Evolutionary conservation across 495 filamentous ascomycete genomes (phyloP).

Genomic region (Penicillium coffeae): DNA sequence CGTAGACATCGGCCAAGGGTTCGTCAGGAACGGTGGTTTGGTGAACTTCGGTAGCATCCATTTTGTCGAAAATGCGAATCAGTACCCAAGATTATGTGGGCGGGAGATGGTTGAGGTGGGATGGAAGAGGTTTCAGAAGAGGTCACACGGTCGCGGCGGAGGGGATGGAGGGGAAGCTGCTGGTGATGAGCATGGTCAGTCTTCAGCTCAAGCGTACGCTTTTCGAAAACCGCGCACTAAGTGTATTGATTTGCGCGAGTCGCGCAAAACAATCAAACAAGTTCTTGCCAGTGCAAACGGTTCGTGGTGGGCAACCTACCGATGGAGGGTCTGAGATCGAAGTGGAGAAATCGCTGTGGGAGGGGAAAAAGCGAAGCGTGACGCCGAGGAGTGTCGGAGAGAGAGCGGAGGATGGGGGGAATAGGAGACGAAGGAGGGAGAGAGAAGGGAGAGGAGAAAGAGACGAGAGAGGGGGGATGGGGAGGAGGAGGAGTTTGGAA

Average conservation of each 20-base stretch:
- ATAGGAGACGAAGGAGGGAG: constrained; percentile 18
- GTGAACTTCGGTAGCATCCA: constrained; percentile 48
- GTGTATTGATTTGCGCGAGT: neutral
- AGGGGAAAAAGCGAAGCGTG: constrained; percentile 17
- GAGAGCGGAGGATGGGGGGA: constrained; percentile 16
- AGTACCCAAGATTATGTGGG: constrained; percentile 1
- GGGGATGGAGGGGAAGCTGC: constrained; percentile 14
- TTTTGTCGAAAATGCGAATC: constrained; percentile 19
- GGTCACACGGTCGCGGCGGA: constrained; percentile 21
- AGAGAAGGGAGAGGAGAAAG: constrained; percentile 20
- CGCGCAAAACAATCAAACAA: neutral
- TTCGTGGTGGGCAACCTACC: constrained; percentile 13
- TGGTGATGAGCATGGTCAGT: constrained; percentile 9
- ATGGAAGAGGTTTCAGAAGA: constrained; percentile 10
- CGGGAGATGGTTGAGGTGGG: constrained; percentile 4
- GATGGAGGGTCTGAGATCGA: constrained; percentile 20
- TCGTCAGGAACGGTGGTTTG: constrained; percentile 40
- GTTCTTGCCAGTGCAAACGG: neutral
- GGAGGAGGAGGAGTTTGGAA: constrained; percentile 16
- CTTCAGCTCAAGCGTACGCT: neutral
- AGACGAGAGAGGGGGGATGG: constrained; percentile 18
- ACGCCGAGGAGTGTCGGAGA: constrained; percentile 16
- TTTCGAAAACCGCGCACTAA: constrained; percentile 3
- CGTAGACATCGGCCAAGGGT: constrained; percentile 46
- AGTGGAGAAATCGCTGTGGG: constrained; percentile 30